Evolutionary conservation across 345 rosid genomes (phyloP).

Genomic region (Salix viminalis): DNA sequence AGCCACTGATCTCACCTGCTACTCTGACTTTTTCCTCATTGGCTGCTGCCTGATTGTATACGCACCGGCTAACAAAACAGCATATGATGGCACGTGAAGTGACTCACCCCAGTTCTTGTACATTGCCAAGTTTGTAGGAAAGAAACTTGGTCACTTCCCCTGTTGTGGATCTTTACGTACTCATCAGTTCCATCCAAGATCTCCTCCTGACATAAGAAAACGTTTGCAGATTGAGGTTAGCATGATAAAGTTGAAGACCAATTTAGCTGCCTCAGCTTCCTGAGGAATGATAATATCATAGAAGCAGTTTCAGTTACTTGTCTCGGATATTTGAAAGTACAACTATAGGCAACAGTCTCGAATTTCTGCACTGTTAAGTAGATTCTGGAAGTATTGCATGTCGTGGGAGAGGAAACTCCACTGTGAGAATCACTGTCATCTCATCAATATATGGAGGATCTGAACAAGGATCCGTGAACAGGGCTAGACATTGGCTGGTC

Average conservation of each 20-base stretch:
- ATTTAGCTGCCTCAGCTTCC: neutral
- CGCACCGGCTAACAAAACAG: no score
- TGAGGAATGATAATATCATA: neutral
- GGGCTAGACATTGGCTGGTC: neutral
- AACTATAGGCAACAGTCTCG: neutral
- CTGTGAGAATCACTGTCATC: neutral
- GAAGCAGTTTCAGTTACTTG: neutral
- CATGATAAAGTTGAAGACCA: neutral
- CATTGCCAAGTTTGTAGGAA: neutral
- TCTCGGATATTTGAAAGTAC: neutral
- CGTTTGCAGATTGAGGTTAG: slow-evolving; percentile 3
- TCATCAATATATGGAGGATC: slow-evolving; percentile 1
- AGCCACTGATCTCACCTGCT: no score
- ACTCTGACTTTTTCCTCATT: no score
- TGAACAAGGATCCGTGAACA: neutral
- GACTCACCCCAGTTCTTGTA: neutral
- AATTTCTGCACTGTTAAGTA: neutral
- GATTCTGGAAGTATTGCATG: neutral
- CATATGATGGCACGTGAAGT: neutral
- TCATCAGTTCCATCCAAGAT: slow-evolving; percentile 95
- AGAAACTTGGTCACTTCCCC: slow-evolving; percentile 22
- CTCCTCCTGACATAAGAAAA: slow-evolving; percentile 68
- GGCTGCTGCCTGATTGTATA: no score
- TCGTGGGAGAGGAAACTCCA: neutral
- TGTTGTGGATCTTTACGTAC: slow-evolving; percentile 87